Percentiles rank a stretch among this genome's conserved stretches.
Evolutionary conservation across 371 early-diverging fungal genomes (phyloP).

Genomic region (Mucor indicus): DNA sequence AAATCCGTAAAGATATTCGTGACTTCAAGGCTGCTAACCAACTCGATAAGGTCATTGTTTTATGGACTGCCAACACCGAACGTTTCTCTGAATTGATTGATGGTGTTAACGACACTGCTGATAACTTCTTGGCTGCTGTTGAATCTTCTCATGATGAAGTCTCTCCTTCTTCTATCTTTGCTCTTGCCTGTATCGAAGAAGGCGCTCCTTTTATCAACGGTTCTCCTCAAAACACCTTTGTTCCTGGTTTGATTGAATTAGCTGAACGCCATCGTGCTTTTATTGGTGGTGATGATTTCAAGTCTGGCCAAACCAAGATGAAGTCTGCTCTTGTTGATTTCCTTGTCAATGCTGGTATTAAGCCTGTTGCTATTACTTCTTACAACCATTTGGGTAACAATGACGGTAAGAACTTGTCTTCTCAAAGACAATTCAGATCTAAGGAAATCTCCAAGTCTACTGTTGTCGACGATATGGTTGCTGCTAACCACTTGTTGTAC

Average conservation of each 20-base stretch:
- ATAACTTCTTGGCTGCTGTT: constrained; percentile 84
- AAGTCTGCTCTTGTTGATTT: constrained; percentile 98
- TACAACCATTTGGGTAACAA: constrained; percentile 99
- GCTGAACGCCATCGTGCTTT: constrained; percentile 86
- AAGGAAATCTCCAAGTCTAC: constrained; percentile 98
- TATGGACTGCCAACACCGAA: constrained; percentile 99
- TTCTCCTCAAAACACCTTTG: constrained; percentile 97
- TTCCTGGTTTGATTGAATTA: constrained; percentile 87
- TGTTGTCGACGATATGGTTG: constrained; percentile 98
- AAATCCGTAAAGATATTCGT: constrained; percentile 90
- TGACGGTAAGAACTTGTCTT: constrained; percentile 96
- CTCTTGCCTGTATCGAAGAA: constrained; percentile 94
- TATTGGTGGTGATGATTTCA: constrained; percentile 98
- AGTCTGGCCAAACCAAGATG: constrained; percentile 98
- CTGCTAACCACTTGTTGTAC: constrained; percentile 88
- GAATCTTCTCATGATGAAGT: constrained; percentile 79
- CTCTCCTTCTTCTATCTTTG: constrained; percentile 96
- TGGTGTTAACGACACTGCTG: constrained; percentile 96
- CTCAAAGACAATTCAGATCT: constrained; percentile 94
- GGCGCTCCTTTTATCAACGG: constrained; percentile 95
- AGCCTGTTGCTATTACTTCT: constrained; percentile 93
- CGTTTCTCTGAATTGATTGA: constrained; percentile 76
- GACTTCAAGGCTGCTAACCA: constrained; percentile 84
- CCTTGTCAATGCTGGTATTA: constrained; percentile 96
- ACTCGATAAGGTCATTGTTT: constrained; percentile 91